Conservation (phyloP, 2,329 filamentous ascomycete genomes). For the Stagonosporopsis cucurbitacearum region DNA sequence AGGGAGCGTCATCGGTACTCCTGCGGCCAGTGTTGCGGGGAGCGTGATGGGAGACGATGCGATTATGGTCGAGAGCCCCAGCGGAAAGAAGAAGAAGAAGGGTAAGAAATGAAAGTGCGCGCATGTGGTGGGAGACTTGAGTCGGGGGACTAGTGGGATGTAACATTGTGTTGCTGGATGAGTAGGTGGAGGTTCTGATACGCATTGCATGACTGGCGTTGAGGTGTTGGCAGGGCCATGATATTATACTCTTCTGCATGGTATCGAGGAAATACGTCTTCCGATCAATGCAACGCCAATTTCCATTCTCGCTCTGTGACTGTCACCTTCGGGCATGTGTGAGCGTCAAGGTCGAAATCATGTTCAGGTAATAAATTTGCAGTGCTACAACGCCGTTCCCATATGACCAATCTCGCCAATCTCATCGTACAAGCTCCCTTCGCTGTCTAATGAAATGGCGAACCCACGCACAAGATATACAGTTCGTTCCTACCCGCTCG, state of each 20-base stretch:
- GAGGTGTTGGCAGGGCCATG: slow-evolving; percentile 16
- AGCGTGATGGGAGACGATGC: slow-evolving; percentile 64
- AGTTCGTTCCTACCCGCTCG: slow-evolving; percentile 12
- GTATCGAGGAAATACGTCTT: slow-evolving; percentile 21
- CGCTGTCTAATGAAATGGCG: slow-evolving; percentile 20
- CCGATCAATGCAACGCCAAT: slow-evolving; percentile 7
- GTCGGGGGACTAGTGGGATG: not conserved
- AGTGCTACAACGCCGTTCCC: slow-evolving; percentile 45
- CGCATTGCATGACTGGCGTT: slow-evolving; percentile 22
- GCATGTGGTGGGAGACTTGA: not conserved
- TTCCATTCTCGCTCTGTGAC: not conserved
- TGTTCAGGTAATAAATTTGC: slow-evolving; percentile 31
- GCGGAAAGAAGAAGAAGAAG: slow-evolving; percentile 67
- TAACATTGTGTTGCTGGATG: not conserved
- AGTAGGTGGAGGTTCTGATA: not conserved
- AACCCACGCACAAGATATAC: slow-evolving; percentile 44
- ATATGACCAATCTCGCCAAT: slow-evolving; percentile 27
- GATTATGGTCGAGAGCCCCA: slow-evolving; percentile 75
- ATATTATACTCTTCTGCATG: slow-evolving; percentile 23
- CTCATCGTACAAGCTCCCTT: slow-evolving; percentile 34
- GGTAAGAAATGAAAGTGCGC: slow-evolving; percentile 54
- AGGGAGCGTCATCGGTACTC: slow-evolving; percentile 17
- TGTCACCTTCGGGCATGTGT: not conserved
- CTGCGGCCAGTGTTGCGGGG: slow-evolving; percentile 39
- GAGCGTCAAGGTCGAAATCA: too few relatives aligned